Percentiles rank a stretch among this genome's conserved stretches.
Conservation (phyloP, 371 early-diverging fungal genomes). For the Choanephora cucurbitarum region DNA sequence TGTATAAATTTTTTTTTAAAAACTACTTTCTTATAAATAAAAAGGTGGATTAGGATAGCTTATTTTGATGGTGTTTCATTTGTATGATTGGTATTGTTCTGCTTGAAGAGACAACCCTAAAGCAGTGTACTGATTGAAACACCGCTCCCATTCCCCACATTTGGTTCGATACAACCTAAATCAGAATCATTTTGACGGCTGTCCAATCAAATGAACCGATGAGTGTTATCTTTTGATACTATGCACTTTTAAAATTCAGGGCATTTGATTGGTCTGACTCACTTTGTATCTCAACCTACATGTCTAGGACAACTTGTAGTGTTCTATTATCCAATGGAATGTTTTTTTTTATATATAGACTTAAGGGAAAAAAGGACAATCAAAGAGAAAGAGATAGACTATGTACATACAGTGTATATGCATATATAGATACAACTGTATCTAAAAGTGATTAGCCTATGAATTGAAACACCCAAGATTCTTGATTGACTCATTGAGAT, state of each 20-base stretch:
- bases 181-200: slow-evolving; percentile 23
- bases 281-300: slow-evolving; percentile 20
- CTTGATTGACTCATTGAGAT: slow-evolving; percentile 9
- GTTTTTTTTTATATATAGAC: too few relatives aligned
- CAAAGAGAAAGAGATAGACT: background rate
- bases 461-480: too few relatives aligned
- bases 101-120: too few relatives aligned
- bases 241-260: slow-evolving; percentile 12
- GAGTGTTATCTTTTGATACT: slow-evolving; percentile 20
- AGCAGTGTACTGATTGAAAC: background rate
- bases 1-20: too few relatives aligned
- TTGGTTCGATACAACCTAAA: slow-evolving; percentile 24
- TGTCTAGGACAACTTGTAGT: background rate
- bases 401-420: too few relatives aligned
- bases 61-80: too few relatives aligned
- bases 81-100: too few relatives aligned
- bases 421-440: too few relatives aligned
- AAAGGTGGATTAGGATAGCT: too few relatives aligned
- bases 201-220: slow-evolving; percentile 20
- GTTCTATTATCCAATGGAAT: too few relatives aligned
- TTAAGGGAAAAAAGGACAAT: slow-evolving; percentile 9
- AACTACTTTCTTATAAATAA: too few relatives aligned
- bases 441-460: too few relatives aligned
- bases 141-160: slow-evolving; percentile 19
- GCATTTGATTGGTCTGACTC: slow-evolving; percentile 26